Evolutionary conservation across 1,139 yeast genomes (phyloP).

Genomic region (Candida tetrigidarum): DNA sequence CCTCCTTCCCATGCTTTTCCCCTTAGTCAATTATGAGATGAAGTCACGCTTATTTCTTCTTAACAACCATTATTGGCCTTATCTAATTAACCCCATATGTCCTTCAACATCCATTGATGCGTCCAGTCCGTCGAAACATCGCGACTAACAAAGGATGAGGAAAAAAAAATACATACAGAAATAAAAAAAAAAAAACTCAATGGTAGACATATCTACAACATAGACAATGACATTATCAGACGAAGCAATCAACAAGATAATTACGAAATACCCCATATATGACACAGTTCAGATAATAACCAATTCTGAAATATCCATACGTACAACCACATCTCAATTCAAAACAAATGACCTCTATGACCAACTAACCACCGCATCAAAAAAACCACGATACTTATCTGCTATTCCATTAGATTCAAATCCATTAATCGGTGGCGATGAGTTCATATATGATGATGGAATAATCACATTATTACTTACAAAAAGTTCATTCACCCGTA

Average conservation of each 20-base stretch:
- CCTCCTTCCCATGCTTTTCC: too few relatives aligned
- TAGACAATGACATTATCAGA: too few relatives aligned
- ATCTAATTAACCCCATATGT: neutral
- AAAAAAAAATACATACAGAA: neutral
- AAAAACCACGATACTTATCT: neutral
- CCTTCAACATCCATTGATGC: neutral
- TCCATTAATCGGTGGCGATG: neutral
- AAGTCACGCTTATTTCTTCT: too few relatives aligned
- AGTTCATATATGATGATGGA: neutral
- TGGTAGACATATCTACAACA: neutral
- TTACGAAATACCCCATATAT: constrained; percentile 9
- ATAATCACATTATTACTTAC: neutral
- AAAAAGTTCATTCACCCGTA: neutral
- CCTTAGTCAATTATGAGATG: too few relatives aligned
- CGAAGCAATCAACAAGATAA: neutral
- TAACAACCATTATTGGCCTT: too few relatives aligned
- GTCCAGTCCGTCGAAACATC: neutral
- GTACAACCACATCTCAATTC: neutral
- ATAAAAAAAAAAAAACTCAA: neutral
- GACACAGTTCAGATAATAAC: constrained; percentile 9
- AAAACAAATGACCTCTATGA: neutral
- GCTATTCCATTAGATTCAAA: constrained; percentile 1
- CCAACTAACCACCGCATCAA: neutral
- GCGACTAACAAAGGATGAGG: neutral
- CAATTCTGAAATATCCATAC: neutral